These are phyloP conservation scores for Salix udensis DNA, from an alignment of 345 rosid genomes.

Conservation along the genomic window DNA sequence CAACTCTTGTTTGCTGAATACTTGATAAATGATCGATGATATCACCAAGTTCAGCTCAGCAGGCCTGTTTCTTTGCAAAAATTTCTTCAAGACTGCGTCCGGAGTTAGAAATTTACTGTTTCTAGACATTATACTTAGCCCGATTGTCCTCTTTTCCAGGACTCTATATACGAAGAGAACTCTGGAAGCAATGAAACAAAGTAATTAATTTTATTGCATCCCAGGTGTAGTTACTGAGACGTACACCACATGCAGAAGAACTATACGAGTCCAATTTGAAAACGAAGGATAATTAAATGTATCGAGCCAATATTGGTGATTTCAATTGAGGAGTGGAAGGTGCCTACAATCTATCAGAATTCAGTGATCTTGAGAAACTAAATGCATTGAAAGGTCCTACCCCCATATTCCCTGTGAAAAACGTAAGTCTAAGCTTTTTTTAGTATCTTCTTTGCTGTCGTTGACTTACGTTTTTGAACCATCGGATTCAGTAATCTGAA, in stretches of 20 bases:
- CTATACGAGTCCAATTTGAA: background rate
- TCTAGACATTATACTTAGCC: too few species aligned
- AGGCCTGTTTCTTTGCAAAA: background rate
- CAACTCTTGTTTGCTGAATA: background rate
- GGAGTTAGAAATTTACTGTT: background rate
- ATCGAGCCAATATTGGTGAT: background rate
- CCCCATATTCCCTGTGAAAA: background rate
- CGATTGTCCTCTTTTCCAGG: background rate
- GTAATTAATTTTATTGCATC: background rate
- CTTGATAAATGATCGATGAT: background rate
- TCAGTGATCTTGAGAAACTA: background rate
- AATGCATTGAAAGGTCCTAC: background rate
- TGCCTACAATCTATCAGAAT: background rate
- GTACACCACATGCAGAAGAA: background rate
- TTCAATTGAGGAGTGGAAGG: background rate
- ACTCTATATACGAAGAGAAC: background rate
- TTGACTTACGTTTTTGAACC: background rate
- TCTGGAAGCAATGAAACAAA: background rate
- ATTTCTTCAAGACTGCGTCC: background rate
- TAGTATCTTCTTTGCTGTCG: background rate
- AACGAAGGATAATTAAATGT: background rate
- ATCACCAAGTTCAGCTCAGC: background rate
- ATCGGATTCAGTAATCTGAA: background rate
- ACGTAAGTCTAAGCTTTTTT: background rate
- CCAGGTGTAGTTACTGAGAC: background rate